Evolutionary conservation across 2,329 filamentous ascomycete genomes (phyloP).

Genomic region (Thelonectria blattea): DNA sequence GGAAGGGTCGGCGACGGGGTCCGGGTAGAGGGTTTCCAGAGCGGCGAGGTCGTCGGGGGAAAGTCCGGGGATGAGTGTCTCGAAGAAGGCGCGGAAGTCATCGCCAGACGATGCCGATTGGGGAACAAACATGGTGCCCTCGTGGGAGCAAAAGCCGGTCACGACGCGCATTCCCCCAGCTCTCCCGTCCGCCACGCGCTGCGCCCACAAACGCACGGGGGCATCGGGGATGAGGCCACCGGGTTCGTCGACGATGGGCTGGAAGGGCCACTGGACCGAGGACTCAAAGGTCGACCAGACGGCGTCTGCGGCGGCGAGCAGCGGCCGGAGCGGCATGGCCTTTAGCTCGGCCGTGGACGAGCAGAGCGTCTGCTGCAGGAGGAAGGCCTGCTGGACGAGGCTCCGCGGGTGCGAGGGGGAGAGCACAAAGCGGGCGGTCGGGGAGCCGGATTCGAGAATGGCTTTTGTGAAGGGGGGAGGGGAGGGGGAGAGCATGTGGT

Average conservation of each 20-base stretch:
- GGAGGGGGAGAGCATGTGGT: slow-evolving; percentile 63
- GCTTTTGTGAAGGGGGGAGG: slow-evolving; percentile 58
- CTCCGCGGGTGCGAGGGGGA: slow-evolving; percentile 62
- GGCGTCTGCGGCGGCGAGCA: slow-evolving; percentile 54
- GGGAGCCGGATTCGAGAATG: slow-evolving; percentile 63
- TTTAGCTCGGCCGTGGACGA: slow-evolving; percentile 41
- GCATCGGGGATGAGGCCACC: slow-evolving; percentile 56
- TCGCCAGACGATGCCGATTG: slow-evolving; percentile 50
- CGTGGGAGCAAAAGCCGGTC: slow-evolving; percentile 74
- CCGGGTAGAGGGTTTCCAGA: slow-evolving; percentile 68
- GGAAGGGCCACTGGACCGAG: slow-evolving; percentile 67
- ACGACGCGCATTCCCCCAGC: slow-evolving; percentile 51
- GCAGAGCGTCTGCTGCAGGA: slow-evolving; percentile 11
- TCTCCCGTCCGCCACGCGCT: slow-evolving; percentile 11
- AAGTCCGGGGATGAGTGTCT: slow-evolving; percentile 65
- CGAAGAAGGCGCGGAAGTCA: slow-evolving; percentile 67
- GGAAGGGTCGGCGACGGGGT: slow-evolving; percentile 51
- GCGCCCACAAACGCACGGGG: slow-evolving; percentile 14
- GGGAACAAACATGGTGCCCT: slow-evolving; percentile 70
- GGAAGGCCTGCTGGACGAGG: slow-evolving; percentile 55
- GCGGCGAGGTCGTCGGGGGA: slow-evolving; percentile 56
- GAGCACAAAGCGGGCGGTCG: slow-evolving; percentile 62
- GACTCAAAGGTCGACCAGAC: slow-evolving; percentile 53
- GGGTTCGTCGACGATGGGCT: slow-evolving; percentile 63
- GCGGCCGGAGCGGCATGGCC: slow-evolving; percentile 53